These are phyloP conservation scores for Polyplosphaeria fusca DNA, from an alignment of 495 filamentous ascomycete species.

Conservation along the genomic window DNA sequence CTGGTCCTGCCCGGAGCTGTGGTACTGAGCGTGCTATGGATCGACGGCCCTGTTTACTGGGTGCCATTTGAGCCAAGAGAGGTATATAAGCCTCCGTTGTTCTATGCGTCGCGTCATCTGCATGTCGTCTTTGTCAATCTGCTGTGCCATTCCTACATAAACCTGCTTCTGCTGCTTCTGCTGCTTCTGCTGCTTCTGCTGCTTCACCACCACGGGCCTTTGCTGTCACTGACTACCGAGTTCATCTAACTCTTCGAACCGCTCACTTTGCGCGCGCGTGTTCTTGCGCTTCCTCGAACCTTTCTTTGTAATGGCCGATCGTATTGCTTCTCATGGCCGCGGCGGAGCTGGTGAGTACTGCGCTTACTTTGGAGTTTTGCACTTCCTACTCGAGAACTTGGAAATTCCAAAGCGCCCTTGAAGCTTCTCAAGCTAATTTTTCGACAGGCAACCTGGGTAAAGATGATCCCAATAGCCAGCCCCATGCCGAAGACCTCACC, in stretches of 20 bases:
- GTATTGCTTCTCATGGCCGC: conserved; percentile 51
- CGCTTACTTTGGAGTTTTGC: too few species aligned
- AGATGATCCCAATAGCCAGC: conserved; percentile 46
- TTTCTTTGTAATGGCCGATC: background rate
- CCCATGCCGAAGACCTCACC: conserved; percentile 59
- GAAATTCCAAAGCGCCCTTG: too few species aligned
- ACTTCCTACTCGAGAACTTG: too few species aligned
- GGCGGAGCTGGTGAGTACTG: conserved; percentile 52
- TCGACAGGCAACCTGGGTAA: conserved; percentile 77
- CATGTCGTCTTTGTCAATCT: conserved; percentile 18
- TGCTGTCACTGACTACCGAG: background rate
- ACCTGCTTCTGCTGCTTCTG: background rate
- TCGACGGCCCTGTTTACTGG: conserved; percentile 2
- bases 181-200: background rate
- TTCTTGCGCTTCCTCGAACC: too few species aligned
- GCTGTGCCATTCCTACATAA: background rate
- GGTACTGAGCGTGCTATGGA: background rate
- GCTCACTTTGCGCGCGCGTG: too few species aligned
- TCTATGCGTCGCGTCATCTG: conserved; percentile 20
- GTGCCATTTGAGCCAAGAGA: background rate
- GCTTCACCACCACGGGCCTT: background rate
- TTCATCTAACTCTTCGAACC: too few species aligned
- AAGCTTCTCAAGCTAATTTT: too few species aligned
- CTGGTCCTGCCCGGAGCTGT: background rate
- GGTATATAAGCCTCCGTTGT: conserved; percentile 14